Evolutionary conservation across 345 rosid genomes (phyloP), one percentile per base, ranked within the genome.

Genomic region (Populus alba): DNA sequence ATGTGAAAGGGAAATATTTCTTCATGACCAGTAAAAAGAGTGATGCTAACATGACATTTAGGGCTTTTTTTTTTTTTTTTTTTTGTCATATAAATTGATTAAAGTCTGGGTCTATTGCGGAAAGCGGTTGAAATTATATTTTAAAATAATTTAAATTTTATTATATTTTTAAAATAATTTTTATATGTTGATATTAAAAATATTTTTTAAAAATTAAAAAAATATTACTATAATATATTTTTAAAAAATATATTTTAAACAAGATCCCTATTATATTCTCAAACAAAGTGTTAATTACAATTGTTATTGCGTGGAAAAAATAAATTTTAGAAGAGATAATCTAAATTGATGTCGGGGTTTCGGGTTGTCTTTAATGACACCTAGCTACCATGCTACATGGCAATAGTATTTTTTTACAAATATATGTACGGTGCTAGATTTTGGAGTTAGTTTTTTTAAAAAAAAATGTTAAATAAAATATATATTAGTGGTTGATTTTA

Each of bases 81-180:
- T 25, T 25, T 25, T 25, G 27, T 33, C 0, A 33, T 2, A 2
- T 2, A 1, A 29, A 29, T 29, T 29, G 3, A 1, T 29, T 0
- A 29, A 0, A 2, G 2, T 0, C 0, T 1, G 2, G 35, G 35
- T 4, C 4, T 33, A 5, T 3, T 33, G 3, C 0, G 5, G 4
- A 33, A 33, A 4, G 0, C 35, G 5, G 0, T 3, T 33, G 0
- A 33, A 33, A 33, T 33, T 33, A 3, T 33, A 4, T 4, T 33
- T 33, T 33, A 3, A 3, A 33, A 29, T 1, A 29, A 4, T 33
- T 33, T 33, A 33, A 33, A 33, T 33, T 0, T 33, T 33, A 3
- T 33, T 33, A 33, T 33, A 33, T 33, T 33, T 33, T 33, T 33
- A 33, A 33, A 33, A 4, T 4, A 0, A 0, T 4, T 33, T 33